Conservation (phyloP, 257 asterid species). For the Solanum pimpinellifolium region DNA sequence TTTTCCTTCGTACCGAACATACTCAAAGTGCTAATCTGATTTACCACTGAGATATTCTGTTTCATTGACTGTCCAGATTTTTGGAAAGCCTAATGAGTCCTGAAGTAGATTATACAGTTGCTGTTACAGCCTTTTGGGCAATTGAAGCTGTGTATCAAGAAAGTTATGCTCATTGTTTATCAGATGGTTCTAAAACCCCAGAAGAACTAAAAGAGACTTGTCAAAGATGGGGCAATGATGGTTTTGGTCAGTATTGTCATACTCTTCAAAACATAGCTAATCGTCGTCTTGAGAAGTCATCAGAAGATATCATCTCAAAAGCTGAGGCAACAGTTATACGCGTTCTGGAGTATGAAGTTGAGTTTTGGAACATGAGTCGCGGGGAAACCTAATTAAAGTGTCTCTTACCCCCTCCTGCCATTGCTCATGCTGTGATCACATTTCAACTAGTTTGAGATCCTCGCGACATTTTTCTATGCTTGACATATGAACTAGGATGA, state of each 20-base stretch:
- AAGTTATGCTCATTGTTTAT: constrained; percentile 78
- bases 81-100: constrained; percentile 48
- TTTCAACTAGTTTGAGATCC: not conserved
- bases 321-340: constrained; percentile 41
- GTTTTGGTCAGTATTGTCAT: constrained; percentile 43
- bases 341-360: constrained; percentile 57
- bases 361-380: constrained; percentile 76
- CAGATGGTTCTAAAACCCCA: constrained; percentile 45
- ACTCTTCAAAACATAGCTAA: constrained; percentile 41
- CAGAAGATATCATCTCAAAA: constrained; percentile 31
- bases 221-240: constrained; percentile 59
- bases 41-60: not conserved
- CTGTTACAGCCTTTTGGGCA: constrained; percentile 69
- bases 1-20: not conserved
- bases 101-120: constrained; percentile 53
- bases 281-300: constrained; percentile 36
- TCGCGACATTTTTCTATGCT: not conserved
- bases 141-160: constrained; percentile 74
- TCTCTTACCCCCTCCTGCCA: not conserved
- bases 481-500: not conserved
- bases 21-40: not conserved
- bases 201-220: constrained; percentile 65
- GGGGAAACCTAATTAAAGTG: constrained; percentile 2
- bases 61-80: constrained; percentile 20
- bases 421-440: not conserved